These are phyloP conservation scores for Cyanodermella asteris DNA, from an alignment of 2,329 filamentous ascomycete species.

Conservation along the genomic window DNA sequence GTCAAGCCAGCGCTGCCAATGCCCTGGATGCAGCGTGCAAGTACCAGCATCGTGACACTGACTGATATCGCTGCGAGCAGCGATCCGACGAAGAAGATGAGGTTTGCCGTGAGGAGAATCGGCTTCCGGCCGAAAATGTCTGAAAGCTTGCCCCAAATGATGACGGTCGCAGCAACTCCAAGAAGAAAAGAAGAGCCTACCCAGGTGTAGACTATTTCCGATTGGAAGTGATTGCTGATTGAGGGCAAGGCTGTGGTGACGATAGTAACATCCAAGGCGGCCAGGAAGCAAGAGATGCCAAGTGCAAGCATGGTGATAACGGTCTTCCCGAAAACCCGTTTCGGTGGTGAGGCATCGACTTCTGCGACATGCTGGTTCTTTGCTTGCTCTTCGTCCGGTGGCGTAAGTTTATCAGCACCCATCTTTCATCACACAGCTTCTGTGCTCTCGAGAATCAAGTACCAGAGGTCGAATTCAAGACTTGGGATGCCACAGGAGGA, in stretches of 20 bases:
- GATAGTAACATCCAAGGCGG: slow-evolving; percentile 27
- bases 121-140: slow-evolving; percentile 36
- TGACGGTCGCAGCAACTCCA: slow-evolving; percentile 19
- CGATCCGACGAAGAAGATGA: slow-evolving; percentile 30
- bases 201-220: slow-evolving; percentile 28
- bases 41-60: slow-evolving; percentile 26
- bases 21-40: slow-evolving; percentile 10
- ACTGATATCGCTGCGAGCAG: slow-evolving; percentile 26
- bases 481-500: no score
- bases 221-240: slow-evolving; percentile 31
- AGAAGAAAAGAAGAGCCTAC: slow-evolving; percentile 30
- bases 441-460: no score
- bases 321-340: no score
- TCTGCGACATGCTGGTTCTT: no score
- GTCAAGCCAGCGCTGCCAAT: slow-evolving; percentile 3
- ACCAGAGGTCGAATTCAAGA: no score
- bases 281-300: slow-evolving; percentile 14
- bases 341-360: no score
- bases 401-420: no score
- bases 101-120: slow-evolving; percentile 26
- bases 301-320: slow-evolving; percentile 7
- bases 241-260: slow-evolving; percentile 40
- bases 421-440: no score
- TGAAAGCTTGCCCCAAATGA: slow-evolving; percentile 24
- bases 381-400: no score